Evolutionary conservation across 176 grass and related monocot species (phyloP).

Genomic region (Bonia amplexicaulis): DNA sequence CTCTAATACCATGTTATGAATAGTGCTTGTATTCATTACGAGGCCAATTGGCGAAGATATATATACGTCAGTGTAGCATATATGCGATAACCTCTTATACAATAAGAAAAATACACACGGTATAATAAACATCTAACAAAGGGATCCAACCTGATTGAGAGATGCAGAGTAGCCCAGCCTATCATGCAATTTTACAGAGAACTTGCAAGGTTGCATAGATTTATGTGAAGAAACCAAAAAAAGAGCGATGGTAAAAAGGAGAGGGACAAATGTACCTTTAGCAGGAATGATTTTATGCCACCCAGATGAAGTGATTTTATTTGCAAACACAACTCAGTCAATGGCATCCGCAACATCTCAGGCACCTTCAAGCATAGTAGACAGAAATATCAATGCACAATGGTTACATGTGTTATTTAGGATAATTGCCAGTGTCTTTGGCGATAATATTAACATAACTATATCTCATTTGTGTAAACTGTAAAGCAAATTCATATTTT

Average conservation of each 20-base stretch:
- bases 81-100: too few relatives aligned
- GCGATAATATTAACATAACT: slow-evolving; percentile 1
- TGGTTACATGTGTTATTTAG: neutral
- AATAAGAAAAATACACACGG: too few relatives aligned
- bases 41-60: too few relatives aligned
- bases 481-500: neutral
- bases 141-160: too few relatives aligned
- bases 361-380: slow-evolving; percentile 62
- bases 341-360: slow-evolving; percentile 95
- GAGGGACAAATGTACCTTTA: slow-evolving; percentile 55
- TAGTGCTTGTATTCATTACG: too few relatives aligned
- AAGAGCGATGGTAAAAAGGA: slow-evolving; percentile 1
- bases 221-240: neutral
- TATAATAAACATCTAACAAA: too few relatives aligned
- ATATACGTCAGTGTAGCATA: too few relatives aligned
- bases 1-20: too few relatives aligned
- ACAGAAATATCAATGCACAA: slow-evolving; percentile 36
- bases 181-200: slow-evolving; percentile 16
- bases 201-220: slow-evolving; percentile 11
- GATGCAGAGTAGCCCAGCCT: neutral
- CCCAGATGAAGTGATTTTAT: slow-evolving; percentile 97
- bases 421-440: slow-evolving; percentile 7
- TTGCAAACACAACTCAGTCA: slow-evolving; percentile 93
- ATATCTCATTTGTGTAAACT: neutral
- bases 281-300: slow-evolving; percentile 80